Base-by-base conservation (phyloP, 176 grass and related monocot genomes). In the Elymus sibiricus region DNA sequence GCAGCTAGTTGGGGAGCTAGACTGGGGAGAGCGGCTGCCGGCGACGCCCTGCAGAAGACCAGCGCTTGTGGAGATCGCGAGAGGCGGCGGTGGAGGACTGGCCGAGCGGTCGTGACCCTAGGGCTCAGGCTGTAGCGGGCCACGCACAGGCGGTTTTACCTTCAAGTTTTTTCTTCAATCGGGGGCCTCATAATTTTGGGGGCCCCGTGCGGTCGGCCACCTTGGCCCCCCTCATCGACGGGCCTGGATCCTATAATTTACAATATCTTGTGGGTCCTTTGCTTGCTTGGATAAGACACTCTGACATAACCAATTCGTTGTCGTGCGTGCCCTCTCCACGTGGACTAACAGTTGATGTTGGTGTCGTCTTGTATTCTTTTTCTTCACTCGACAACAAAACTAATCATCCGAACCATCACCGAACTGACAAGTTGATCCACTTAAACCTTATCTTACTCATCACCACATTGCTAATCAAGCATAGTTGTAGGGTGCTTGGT, bases 211-310 rank as follows among this genome's bases (percentile, higher is more conserved):
- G n/a, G n/a, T n/a, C n/a, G n/a, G n/a, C n/a, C n/a, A n/a, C n/a
- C n/a, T n/a, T n/a, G n/a, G n/a, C n/a, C n/a, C n/a, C n/a, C n/a
- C n/a, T n/a, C n/a, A n/a, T n/a, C n/a, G n/a, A n/a, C n/a, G n/a
- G n/a, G n/a, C n/a, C 31, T 79, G 35, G 32, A 39, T 87, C 35
- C 21, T 76, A 79, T 87, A 83, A 47, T 83, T 60, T 74, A 83
- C 21, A 79, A 74, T 90, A 79, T 87, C 89, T 44, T 74, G 79
- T 79, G 79, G 64, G 5, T 13, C 84, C 69, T 66, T 63, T 59
- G 79, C 3, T 21, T 43, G 67, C 15, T 15, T 49, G 58, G 80
- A 83, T 83, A 74, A 90, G 66, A 56, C 83, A 43, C 58, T 72
- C 72, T 35, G 53, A 56, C 64, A 29, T 86, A 24, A 34, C 63